Base-by-base conservation (phyloP, 352 stramenopile genomes). In the Globisporangium polare region DNA sequence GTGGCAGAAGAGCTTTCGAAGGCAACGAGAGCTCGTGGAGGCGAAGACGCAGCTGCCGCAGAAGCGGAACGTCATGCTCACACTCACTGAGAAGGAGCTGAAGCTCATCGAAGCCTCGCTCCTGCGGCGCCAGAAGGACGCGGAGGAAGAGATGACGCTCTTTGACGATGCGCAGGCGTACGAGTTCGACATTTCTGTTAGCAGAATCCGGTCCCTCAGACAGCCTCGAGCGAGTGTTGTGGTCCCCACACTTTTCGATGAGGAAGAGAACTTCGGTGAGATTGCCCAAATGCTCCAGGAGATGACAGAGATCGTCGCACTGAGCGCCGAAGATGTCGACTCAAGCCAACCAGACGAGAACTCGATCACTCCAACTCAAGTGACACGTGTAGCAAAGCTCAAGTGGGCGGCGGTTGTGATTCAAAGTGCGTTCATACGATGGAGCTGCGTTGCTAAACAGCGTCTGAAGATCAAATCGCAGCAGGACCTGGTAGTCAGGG, bases 331-430 rank as follows among this genome's bases (percentile, higher is more conserved):
- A 57, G 78, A 88, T 50, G 26, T 70, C 26, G 60, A 77, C 41
- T 71, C 45, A 1, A 26, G 3, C 24, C 13, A 3, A 18, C 6
- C 18, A 13, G 3, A 41, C 42, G 20, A 39, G 20, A 13, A 8
- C 15, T 5, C n/a, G 7, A 12, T 1, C 5, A 12, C 15, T 31
- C 58, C 17, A 18, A 18, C 31, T 31, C 13, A 22, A 37, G 24
- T 10, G 35, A 46, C 18, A 8, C 64, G 60, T n/a, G 41, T 53
- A 9, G 17, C 77, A 12, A 61, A 58, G 15, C 43, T 77, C 43
- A 64, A 74, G 17, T 37, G 69, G 17, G 72, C 74, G 47, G 71
- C 72, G 10, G 41, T 50, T 8, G 72, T 83, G 59, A 82, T 86
- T 46, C 69, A 87, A 29, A 62, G 59, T 4, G 53, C 59, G 12